Conservation (phyloP, 139 green algal genomes). For the Auxenochlorella protothecoides region DNA sequence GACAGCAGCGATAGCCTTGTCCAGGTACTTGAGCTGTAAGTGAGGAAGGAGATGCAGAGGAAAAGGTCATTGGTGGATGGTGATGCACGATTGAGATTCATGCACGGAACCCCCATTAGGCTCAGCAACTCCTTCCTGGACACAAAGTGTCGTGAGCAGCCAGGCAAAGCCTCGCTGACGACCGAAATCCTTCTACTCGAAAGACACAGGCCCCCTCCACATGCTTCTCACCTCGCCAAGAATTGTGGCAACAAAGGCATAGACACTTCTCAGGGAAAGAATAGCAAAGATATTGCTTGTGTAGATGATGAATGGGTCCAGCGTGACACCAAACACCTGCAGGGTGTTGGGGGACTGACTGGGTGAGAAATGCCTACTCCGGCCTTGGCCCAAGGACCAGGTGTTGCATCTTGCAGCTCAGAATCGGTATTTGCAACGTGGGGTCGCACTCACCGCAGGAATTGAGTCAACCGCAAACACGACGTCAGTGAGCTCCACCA, state of each 20-base stretch:
- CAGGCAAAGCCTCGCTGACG: no score
- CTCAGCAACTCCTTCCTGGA: no score
- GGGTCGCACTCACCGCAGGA: conserved; percentile 41
- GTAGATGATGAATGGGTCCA: conserved; percentile 97
- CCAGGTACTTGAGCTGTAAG: conserved; percentile 48
- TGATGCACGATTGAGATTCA: no score
- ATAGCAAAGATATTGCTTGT: conserved; percentile 93
- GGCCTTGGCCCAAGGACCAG: no score
- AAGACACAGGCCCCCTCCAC: neutral
- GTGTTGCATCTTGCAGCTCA: no score
- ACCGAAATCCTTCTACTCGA: no score
- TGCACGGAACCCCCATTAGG: no score
- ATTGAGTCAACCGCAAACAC: conserved; percentile 96
- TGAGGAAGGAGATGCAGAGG: conserved; percentile 25
- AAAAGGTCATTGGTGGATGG: no score
- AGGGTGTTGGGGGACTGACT: conserved; percentile 11
- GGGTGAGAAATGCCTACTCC: no score
- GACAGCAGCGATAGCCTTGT: conserved; percentile 75
- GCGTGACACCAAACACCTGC: conserved; percentile 85
- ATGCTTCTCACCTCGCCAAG: conserved; percentile 21
- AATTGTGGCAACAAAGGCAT: conserved; percentile 45
- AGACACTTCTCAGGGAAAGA: conserved; percentile 66
- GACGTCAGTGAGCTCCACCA: conserved; percentile 89
- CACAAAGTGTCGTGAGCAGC: no score
- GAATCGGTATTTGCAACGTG: no score